Evolutionary conservation across 345 rosid species (phyloP).

Genomic region (Arabis alpina): DNA sequence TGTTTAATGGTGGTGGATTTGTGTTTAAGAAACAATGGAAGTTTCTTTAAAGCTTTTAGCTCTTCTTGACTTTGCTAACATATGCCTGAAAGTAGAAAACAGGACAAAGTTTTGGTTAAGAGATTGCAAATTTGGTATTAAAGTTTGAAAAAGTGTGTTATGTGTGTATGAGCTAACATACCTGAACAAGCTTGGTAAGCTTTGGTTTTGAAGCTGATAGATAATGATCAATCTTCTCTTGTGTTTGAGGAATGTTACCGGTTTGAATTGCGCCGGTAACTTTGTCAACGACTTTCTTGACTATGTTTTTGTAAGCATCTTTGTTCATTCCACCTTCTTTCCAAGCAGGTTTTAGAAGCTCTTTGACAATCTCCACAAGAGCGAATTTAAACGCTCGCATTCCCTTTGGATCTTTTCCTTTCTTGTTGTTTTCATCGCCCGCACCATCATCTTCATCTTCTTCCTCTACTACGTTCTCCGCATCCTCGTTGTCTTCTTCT

Average conservation of each 20-base stretch:
- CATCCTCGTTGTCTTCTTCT: constrained; percentile 34
- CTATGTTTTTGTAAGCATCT: constrained; percentile 90
- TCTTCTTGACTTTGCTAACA: constrained; percentile 41
- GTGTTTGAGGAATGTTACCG: constrained; percentile 82
- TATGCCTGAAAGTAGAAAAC: constrained; percentile 37
- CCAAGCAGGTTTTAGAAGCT: constrained; percentile 90
- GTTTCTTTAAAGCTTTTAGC: constrained; percentile 23
- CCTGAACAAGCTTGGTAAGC: constrained; percentile 95
- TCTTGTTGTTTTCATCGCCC: constrained; percentile 49
- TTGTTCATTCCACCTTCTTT: constrained; percentile 91
- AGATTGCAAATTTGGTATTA: constrained; percentile 9
- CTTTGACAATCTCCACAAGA: constrained; percentile 87
- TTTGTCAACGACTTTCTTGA: constrained; percentile 95
- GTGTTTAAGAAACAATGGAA: constrained; percentile 13
- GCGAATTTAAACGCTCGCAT: constrained; percentile 86
- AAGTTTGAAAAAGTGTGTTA: not conserved
- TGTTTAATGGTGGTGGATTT: constrained; percentile 16
- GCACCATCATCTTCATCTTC: constrained; percentile 53
- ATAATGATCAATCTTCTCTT: constrained; percentile 88
- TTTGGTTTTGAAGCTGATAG: constrained; percentile 80
- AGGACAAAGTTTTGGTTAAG: not conserved
- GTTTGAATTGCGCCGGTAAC: constrained; percentile 78
- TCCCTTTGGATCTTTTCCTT: constrained; percentile 73
- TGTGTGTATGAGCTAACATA: constrained; percentile 35
- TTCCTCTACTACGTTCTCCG: constrained; percentile 51